Evolutionary conservation across 1,284 basidiomycete species (phyloP).

Genomic region (Sporisorium iseilematis-ciliati): DNA sequence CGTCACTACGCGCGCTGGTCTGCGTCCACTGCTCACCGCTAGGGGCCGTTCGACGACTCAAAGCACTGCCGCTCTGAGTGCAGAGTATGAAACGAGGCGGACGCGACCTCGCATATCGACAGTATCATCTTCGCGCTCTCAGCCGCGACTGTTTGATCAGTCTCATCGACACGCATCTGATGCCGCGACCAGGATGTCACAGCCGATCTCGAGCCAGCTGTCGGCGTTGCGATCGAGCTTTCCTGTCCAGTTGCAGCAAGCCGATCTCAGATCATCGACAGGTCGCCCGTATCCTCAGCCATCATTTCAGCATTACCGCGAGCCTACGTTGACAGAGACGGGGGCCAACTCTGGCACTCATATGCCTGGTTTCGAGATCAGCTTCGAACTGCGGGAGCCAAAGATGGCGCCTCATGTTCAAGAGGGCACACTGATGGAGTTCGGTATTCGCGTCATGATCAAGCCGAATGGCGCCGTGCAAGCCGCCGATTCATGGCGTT

Average conservation of each 20-base stretch:
- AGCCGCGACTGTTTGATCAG: too few species aligned
- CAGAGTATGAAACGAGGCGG: neutral
- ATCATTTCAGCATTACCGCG: neutral
- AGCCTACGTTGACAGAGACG: neutral
- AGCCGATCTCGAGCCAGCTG: neutral
- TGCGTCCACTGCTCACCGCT: neutral
- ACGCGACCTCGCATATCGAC: neutral
- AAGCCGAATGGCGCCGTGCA: conserved; percentile 5
- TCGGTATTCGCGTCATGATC: conserved; percentile 28
- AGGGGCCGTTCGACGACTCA: neutral
- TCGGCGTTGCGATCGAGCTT: neutral
- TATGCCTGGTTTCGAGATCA: conserved; percentile 36
- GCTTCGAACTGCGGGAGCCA: conserved; percentile 30
- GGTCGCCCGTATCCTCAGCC: neutral
- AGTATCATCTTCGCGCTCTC: neutral
- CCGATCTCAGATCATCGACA: neutral
- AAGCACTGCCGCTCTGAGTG: neutral
- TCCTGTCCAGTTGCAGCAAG: neutral
- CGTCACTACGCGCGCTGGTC: neutral
- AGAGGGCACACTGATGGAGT: conserved; percentile 25
- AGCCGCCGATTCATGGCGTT: neutral
- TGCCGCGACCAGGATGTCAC: neutral
- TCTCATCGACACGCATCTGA: neutral
- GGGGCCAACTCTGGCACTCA: neutral
- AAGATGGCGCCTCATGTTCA: conserved; percentile 9